These are phyloP conservation scores for Hanseniaspora meyeri DNA, from an alignment of 805 yeast species.

Conservation along the genomic window DNA sequence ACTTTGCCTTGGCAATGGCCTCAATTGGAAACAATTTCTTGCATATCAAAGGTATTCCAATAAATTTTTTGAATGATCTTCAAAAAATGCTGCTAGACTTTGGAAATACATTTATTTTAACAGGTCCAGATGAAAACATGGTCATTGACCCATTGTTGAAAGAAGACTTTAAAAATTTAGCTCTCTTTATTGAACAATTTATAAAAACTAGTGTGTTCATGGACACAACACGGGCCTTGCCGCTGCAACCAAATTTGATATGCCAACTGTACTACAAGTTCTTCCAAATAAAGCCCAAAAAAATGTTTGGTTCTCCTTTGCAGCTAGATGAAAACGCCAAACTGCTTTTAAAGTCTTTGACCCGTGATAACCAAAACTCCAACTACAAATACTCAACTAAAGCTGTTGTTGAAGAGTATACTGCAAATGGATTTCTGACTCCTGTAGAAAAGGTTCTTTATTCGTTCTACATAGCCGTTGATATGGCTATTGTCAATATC, in stretches of 20 bases:
- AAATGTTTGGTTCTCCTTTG: background rate
- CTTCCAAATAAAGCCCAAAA: constrained; percentile 9
- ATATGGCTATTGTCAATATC: constrained; percentile 9
- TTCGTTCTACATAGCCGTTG: constrained; percentile 13
- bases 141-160: constrained; percentile 1
- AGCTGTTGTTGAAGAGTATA: background rate
- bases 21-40: background rate
- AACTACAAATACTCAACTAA: background rate
- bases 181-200: constrained; percentile 3
- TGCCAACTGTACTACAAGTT: constrained; percentile 11
- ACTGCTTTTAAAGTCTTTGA: background rate
- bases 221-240: constrained; percentile 4
- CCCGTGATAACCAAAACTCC: background rate
- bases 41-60: constrained; percentile 9
- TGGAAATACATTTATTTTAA: constrained; percentile 1
- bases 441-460: constrained; percentile 14
- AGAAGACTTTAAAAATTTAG: constrained; percentile 11
- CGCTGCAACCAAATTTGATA: constrained; percentile 5
- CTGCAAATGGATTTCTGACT: constrained; percentile 1
- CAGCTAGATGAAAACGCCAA: background rate
- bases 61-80: constrained; percentile 10
- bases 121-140: background rate
- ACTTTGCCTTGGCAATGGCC: constrained; percentile 1
- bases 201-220: background rate
- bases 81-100: constrained; percentile 8